These are phyloP conservation scores for Scutellaria galericulata DNA, from an alignment of 257 asterid species.

Conservation along the genomic window DNA sequence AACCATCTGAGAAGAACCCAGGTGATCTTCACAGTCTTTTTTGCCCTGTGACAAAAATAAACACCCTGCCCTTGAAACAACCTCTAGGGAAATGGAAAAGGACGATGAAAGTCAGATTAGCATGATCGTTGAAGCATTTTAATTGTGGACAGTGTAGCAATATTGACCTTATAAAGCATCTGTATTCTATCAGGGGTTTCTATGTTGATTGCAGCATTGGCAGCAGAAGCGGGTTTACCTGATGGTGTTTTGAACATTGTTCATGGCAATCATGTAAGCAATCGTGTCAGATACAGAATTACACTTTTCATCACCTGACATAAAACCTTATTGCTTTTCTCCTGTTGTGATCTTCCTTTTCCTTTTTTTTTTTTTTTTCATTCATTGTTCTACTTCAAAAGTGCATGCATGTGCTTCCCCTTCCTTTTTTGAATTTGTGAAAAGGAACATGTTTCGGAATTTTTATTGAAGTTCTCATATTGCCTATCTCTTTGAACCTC, in stretches of 20 bases:
- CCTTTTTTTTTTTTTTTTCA: neutral
- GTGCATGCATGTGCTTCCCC: neutral
- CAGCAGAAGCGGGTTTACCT: conserved; percentile 58
- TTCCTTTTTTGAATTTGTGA: neutral
- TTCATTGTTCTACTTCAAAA: neutral
- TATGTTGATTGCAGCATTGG: conserved; percentile 52
- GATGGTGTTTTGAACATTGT: conserved; percentile 54
- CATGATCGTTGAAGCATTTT: neutral
- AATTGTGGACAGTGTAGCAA: neutral
- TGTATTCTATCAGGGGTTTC: conserved; percentile 45
- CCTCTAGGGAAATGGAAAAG: neutral
- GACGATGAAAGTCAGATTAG: neutral
- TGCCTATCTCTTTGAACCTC: neutral
- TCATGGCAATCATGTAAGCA: conserved; percentile 50
- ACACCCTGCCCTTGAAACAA: neutral
- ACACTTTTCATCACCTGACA: neutral
- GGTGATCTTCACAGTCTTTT: conserved; percentile 35
- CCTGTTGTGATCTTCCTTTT: neutral
- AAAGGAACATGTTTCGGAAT: neutral
- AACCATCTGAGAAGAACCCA: conserved; percentile 53
- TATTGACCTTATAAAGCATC: neutral
- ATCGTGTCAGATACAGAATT: conserved; percentile 1
- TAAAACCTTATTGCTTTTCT: neutral
- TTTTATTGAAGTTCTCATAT: neutral
- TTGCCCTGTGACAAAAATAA: neutral